phyloP scores from a whole-genome alignment of 2,329 filamentous ascomycete species.

The Penicillium expansum region DNA sequence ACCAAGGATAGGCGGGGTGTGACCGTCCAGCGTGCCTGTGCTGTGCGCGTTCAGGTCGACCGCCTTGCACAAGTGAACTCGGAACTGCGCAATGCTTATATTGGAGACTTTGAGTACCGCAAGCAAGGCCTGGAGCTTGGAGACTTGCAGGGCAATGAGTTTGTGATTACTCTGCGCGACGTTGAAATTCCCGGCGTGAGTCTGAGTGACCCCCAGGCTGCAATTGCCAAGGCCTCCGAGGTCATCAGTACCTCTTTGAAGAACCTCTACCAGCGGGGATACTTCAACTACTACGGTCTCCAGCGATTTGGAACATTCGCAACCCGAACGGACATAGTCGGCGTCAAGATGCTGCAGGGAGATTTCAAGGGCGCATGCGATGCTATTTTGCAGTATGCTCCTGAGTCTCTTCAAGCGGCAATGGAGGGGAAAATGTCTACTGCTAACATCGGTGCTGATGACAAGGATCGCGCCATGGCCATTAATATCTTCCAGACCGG shows the following conservation, averaged over 20 bases:
- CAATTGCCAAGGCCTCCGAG: constrained; percentile 42
- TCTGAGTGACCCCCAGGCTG: constrained; percentile 46
- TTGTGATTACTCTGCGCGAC: constrained; percentile 85
- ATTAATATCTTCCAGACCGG: constrained; percentile 70
- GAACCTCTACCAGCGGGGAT: constrained; percentile 70
- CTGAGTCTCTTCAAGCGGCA: constrained; percentile 58
- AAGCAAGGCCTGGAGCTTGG: constrained; percentile 73
- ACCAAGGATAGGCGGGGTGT: constrained; percentile 89
- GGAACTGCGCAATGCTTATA: constrained; percentile 57
- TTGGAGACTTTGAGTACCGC: constrained; percentile 81
- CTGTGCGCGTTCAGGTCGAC: constrained; percentile 58
- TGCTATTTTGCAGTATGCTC: constrained; percentile 70
- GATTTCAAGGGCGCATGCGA: constrained; percentile 79
- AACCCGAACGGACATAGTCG: constrained; percentile 80
- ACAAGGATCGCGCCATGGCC: constrained; percentile 73
- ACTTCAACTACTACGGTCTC: constrained; percentile 97
- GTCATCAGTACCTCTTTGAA: constrained; percentile 58
- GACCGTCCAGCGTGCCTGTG: constrained; percentile 78
- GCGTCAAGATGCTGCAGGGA: constrained; percentile 76
- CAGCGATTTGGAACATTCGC: constrained; percentile 91
- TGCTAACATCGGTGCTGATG: constrained; percentile 65
- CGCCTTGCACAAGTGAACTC: constrained; percentile 64
- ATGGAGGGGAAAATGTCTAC: constrained; percentile 45
- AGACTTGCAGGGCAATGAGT: constrained; percentile 84
- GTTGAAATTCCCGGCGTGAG: constrained; percentile 60